Evolutionary conservation across 1,284 basidiomycete species (phyloP).

Genomic region (Phylloporus sp.): DNA sequence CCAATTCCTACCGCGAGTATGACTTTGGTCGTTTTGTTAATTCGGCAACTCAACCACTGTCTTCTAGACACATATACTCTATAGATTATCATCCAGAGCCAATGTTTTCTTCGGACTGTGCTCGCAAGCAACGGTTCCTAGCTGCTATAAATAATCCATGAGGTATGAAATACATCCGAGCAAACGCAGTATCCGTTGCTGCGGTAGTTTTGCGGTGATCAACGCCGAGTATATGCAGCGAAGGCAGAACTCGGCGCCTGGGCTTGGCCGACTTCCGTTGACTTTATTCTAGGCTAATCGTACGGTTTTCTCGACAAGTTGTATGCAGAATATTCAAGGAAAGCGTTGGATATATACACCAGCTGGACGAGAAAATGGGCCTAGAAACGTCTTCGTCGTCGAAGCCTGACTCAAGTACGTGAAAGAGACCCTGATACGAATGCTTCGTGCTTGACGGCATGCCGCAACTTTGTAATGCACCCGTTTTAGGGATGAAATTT

Average conservation of each 20-base stretch:
- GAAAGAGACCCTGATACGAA: too few relatives aligned
- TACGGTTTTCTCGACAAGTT: slow-evolving; percentile 86
- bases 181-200: too few relatives aligned
- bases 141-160: slow-evolving; percentile 68
- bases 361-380: too few relatives aligned
- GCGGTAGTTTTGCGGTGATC: slow-evolving; percentile 68
- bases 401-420: too few relatives aligned
- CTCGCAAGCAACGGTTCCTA: slow-evolving; percentile 65
- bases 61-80: too few relatives aligned
- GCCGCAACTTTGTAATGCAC: too few relatives aligned
- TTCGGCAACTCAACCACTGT: too few relatives aligned
- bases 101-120: slow-evolving; percentile 69
- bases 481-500: too few relatives aligned
- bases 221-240: slow-evolving; percentile 86
- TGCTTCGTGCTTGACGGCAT: too few relatives aligned
- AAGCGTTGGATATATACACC: slow-evolving; percentile 85
- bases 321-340: slow-evolving; percentile 93
- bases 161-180: slow-evolving; percentile 47
- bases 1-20: neutral
- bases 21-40: slow-evolving; percentile 54
- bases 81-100: slow-evolving; percentile 69
- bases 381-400: too few relatives aligned
- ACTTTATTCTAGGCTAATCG: slow-evolving; percentile 64
- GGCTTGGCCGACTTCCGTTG: neutral
- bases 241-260: slow-evolving; percentile 51